Evolutionary conservation across 2,329 filamentous ascomycete species (phyloP), one percentile per base, ranked within the genome.

Genomic region (Pseudogymnoascus pannorum): DNA sequence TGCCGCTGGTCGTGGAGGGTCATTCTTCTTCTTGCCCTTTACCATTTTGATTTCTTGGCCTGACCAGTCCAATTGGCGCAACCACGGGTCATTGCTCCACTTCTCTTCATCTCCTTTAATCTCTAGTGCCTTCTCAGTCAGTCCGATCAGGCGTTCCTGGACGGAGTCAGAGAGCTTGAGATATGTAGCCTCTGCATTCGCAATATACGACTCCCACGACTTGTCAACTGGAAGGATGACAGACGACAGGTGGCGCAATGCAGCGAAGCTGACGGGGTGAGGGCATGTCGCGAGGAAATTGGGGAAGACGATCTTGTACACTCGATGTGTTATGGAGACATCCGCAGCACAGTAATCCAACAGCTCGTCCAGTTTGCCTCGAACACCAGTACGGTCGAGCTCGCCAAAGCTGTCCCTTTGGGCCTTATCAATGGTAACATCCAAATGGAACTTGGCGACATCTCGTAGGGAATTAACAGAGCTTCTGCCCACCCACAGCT

Each of bases 251-350:
- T 97, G 94, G 14, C 94, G 84, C 16, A 99, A 79, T 1, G 94
- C 94, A 2, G 91, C 93, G 70, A 99, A 99, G 75, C 92, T 97
- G 69, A 99, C 94, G 0, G 94, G 94, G 74, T 99, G 95, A 0
- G 94, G 94, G 71, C 94, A 99, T 24, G 89, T 90, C 48, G 91
- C 81, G 18, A 97, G 78, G 69, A 97, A 99, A 62, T 89, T 88
- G 1, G 92, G 91, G 65, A 99, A 94, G 1, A 97, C 92, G 63
- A 91, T 91, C 72, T 91, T 87, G 75, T 93, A 99, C n/a, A 99
- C 89, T 57, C 87, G 86, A 69, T 99, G 94, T 0, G 94, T 99
- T 67, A 97, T 87, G 35, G 87, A 86, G 16, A 99, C 94, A 76
- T 99, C 94, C 1, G 91, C 90, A 11, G 94, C 94, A 72, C 94